Conservation (phyloP, 225 moss, liverwort and hornwort species). For the Asterella californica region DNA sequence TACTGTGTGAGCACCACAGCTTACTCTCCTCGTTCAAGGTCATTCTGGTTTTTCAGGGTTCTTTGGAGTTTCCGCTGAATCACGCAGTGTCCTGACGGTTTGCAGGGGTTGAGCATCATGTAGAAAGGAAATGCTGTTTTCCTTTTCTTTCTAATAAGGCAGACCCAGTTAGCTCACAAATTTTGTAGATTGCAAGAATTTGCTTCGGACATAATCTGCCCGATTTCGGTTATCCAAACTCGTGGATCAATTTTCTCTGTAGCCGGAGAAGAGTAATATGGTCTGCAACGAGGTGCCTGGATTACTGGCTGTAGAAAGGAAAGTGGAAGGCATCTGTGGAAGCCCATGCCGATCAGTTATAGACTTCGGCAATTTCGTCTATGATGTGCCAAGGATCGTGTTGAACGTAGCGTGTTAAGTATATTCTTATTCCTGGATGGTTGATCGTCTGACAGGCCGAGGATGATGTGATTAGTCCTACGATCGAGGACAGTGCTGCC, state of each 20-base stretch:
- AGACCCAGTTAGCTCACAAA: not conserved
- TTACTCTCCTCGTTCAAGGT: not conserved
- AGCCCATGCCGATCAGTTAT: not conserved
- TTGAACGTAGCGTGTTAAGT: not conserved
- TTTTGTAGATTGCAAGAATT: no score
- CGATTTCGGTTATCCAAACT: no score
- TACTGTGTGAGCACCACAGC: slow-evolving; percentile 13
- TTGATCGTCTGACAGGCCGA: slow-evolving; percentile 14
- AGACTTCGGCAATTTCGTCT: not conserved
- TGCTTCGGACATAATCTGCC: no score
- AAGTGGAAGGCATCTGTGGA: no score
- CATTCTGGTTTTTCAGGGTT: not conserved
- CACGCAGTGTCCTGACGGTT: not conserved
- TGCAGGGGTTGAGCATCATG: not conserved
- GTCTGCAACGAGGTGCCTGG: no score
- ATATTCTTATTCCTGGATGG: not conserved
- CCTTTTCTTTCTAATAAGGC: not conserved
- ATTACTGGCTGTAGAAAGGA: no score
- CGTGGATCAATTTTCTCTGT: no score
- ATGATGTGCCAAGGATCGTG: not conserved
- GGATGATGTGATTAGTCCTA: not conserved
- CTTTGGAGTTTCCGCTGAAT: not conserved
- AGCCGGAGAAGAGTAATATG: no score
- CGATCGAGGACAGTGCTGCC: not conserved
- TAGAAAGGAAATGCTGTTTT: not conserved